A percentile compares a stretch with the other conserved stretches of the same genome.
Conservation (phyloP, 306 rosid genomes). For the Fagus crenata region DNA sequence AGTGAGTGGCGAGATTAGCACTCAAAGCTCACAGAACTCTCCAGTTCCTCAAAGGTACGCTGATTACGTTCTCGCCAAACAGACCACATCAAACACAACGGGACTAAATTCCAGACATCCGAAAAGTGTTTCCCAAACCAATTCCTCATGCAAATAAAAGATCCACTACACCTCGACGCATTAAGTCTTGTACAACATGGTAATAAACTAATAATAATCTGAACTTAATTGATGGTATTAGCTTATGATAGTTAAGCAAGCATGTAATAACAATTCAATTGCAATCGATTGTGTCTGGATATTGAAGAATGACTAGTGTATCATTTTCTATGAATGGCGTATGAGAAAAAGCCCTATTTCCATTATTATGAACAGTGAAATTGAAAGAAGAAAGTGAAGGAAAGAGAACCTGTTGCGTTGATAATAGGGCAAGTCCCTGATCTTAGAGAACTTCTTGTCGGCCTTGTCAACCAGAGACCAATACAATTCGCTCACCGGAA, state of each 20-base stretch:
- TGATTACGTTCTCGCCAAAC: no score
- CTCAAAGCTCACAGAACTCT: no score
- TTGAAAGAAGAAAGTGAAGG: background rate
- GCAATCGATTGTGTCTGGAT: background rate
- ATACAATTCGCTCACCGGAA: slow-evolving; percentile 67
- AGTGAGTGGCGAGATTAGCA: no score
- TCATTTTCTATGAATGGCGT: background rate
- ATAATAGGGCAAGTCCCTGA: slow-evolving; percentile 71
- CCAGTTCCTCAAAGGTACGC: no score
- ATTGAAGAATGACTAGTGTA: background rate
- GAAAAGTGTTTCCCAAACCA: no score
- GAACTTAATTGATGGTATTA: background rate
- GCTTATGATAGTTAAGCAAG: background rate
- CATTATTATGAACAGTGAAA: background rate
- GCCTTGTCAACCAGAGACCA: slow-evolving; percentile 79
- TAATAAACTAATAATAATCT: no score
- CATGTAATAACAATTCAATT: background rate
- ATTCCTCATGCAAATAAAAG: no score
- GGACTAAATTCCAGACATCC: no score
- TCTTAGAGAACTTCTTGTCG: slow-evolving; percentile 80
- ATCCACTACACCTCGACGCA: no score
- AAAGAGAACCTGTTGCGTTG: slow-evolving; percentile 61
- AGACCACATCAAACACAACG: no score
- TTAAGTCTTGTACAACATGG: no score
- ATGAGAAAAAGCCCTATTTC: background rate